Evolutionary conservation across 805 yeast species (phyloP).

Genomic region (Wickerhamomyces queroliae): DNA sequence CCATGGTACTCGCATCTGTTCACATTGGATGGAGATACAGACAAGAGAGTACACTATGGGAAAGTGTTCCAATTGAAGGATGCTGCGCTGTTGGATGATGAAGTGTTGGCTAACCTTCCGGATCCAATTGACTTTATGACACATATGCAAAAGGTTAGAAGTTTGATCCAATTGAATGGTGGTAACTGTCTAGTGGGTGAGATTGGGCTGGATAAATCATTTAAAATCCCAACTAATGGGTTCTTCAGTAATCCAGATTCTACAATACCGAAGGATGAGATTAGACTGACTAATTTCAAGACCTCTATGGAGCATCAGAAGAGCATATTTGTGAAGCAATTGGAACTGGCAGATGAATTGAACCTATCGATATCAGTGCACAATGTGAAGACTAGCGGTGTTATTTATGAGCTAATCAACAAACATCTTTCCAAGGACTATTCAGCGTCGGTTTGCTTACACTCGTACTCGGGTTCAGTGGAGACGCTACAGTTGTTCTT

Average conservation of each 20-base stretch:
- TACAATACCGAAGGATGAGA: conserved; percentile 7
- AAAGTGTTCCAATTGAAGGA: conserved; percentile 30
- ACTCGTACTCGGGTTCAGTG: conserved; percentile 79
- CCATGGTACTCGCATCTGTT: conserved; percentile 87
- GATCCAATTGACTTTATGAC: conserved; percentile 43
- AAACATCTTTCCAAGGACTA: conserved; percentile 7
- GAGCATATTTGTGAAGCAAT: conserved; percentile 40
- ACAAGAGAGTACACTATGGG: conserved; percentile 51
- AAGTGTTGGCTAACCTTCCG: conserved; percentile 48
- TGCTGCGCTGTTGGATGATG: conserved; percentile 21
- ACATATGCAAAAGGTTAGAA: conserved; percentile 21
- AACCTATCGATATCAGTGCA: conserved; percentile 65
- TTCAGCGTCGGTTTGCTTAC: conserved; percentile 52
- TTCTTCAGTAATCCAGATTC: conserved; percentile 34
- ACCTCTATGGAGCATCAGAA: conserved; percentile 67
- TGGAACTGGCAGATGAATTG: conserved; percentile 46
- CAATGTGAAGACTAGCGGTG: conserved; percentile 76
- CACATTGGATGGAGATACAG: conserved; percentile 19
- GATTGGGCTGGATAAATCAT: conserved; percentile 80
- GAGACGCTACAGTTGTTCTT: conserved; percentile 57
- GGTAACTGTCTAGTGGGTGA: conserved; percentile 62
- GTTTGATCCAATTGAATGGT: conserved; percentile 5
- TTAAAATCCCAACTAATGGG: conserved; percentile 60
- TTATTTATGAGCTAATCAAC: conserved; percentile 40
- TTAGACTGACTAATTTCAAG: conserved; percentile 35